Evolutionary conservation across 768 basidiomycete genomes (phyloP).

Genomic region (Panellus pusillus): DNA sequence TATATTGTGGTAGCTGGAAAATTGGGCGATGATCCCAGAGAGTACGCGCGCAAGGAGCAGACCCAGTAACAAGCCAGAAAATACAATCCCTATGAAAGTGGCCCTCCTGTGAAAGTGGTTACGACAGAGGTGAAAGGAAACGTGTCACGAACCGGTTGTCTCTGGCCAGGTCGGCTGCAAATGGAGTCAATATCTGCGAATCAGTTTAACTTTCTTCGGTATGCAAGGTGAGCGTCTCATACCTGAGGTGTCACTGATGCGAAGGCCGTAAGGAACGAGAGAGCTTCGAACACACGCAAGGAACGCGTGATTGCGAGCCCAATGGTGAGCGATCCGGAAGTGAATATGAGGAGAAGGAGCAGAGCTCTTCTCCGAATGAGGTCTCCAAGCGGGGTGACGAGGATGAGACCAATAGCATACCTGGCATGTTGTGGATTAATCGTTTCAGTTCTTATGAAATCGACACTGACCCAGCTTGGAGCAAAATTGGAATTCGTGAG

Average conservation of each 20-base stretch:
- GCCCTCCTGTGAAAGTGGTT: neutral
- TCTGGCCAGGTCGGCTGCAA: slow-evolving; percentile 64
- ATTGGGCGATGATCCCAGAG: slow-evolving; percentile 56
- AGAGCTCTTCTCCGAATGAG: slow-evolving; percentile 58
- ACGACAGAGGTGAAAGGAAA: neutral
- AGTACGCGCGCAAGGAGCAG: slow-evolving; percentile 56
- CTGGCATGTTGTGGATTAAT: slow-evolving; percentile 23
- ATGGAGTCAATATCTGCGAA: slow-evolving; percentile 17
- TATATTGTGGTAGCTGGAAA: slow-evolving; percentile 50
- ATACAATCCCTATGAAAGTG: slow-evolving; percentile 54
- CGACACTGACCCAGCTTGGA: slow-evolving; percentile 44
- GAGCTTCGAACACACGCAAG: slow-evolving; percentile 45
- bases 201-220: neutral
- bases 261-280: slow-evolving; percentile 53
- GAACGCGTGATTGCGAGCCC: slow-evolving; percentile 48
- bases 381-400: slow-evolving; percentile 63
- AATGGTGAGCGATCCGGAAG: slow-evolving; percentile 47
- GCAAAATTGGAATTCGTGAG: slow-evolving; percentile 41
- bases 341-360: slow-evolving; percentile 42
- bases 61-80: slow-evolving; percentile 50
- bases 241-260: slow-evolving; percentile 54
- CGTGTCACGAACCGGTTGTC: slow-evolving; percentile 43
- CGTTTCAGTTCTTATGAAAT: neutral
- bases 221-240: slow-evolving; percentile 26
- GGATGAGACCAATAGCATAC: slow-evolving; percentile 51